A percentile compares a stretch with the other conserved stretches of the same genome.
Evolutionary conservation across 345 rosid species (phyloP).

Genomic region (Hevea brasiliensis): DNA sequence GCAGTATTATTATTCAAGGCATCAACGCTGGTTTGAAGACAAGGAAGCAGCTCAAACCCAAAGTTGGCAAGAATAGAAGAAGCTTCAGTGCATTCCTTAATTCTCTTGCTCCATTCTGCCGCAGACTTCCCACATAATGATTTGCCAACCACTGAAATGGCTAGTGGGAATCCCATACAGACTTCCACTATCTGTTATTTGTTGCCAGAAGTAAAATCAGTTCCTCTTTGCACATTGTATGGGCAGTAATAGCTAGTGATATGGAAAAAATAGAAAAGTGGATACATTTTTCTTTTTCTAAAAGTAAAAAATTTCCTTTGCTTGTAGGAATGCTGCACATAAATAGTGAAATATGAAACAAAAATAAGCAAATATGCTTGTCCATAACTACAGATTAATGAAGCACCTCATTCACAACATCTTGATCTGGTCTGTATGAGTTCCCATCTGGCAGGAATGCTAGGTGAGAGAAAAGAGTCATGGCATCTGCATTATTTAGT

Average conservation of each 20-base stretch:
- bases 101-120: constrained; percentile 24
- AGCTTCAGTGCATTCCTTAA: constrained; percentile 12
- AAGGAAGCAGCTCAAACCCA: constrained; percentile 11
- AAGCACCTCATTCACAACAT: constrained; percentile 20
- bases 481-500: constrained; percentile 23
- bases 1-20: constrained; percentile 15
- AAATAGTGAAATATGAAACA: neutral
- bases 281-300: neutral
- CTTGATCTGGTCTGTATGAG: constrained; percentile 8
- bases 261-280: neutral
- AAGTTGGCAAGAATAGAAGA: constrained; percentile 12
- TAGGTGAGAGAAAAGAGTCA: constrained; percentile 19
- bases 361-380: neutral
- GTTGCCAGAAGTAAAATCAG: neutral
- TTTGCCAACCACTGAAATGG: constrained; percentile 25
- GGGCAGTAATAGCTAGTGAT: neutral
- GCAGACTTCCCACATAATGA: constrained; percentile 17
- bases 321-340: neutral
- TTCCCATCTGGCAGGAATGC: constrained; percentile 16
- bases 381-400: neutral
- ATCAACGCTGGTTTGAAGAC: constrained; percentile 31
- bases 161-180: constrained; percentile 30
- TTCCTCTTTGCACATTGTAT: neutral
- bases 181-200: constrained; percentile 24
- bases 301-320: neutral